phyloP scores from a whole-genome alignment of 208 protist species.

The Trichomonas vaginalis region DNA sequence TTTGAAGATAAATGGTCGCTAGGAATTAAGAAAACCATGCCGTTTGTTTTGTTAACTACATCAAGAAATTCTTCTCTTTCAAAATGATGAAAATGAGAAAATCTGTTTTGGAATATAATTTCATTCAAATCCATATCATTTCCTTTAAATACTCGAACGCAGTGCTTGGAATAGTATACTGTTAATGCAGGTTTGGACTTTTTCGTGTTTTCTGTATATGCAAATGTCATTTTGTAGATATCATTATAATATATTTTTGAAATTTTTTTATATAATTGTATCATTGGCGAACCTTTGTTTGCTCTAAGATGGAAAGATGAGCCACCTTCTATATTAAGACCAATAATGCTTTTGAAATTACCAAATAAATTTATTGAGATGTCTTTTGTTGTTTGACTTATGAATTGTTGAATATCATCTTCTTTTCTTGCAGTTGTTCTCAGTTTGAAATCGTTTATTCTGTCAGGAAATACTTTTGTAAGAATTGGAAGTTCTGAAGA shows the following conservation, averaged over 20 bases:
- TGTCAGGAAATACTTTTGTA: neutral
- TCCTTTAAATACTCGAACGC: neutral
- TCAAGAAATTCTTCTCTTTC: neutral
- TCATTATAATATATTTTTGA: neutral
- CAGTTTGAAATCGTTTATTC: neutral
- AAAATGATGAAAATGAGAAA: neutral
- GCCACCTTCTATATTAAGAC: neutral
- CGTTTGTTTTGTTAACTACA: neutral
- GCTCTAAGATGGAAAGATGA: neutral
- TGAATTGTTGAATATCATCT: neutral
- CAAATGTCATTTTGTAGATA: neutral
- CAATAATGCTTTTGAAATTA: neutral
- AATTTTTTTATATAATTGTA: neutral
- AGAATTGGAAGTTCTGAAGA: neutral
- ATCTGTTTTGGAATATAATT: neutral
- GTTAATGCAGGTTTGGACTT: neutral
- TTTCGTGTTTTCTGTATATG: neutral
- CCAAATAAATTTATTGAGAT: neutral
- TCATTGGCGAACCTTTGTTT: neutral
- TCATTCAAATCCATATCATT: neutral
- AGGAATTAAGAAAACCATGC: neutral
- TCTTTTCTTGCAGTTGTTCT: neutral
- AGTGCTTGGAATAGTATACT: neutral
- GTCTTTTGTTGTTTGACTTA: neutral
- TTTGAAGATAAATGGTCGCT: neutral